phyloP scores from a whole-genome alignment of 2,329 filamentous ascomycete species.

The Colletotrichum sp. region DNA sequence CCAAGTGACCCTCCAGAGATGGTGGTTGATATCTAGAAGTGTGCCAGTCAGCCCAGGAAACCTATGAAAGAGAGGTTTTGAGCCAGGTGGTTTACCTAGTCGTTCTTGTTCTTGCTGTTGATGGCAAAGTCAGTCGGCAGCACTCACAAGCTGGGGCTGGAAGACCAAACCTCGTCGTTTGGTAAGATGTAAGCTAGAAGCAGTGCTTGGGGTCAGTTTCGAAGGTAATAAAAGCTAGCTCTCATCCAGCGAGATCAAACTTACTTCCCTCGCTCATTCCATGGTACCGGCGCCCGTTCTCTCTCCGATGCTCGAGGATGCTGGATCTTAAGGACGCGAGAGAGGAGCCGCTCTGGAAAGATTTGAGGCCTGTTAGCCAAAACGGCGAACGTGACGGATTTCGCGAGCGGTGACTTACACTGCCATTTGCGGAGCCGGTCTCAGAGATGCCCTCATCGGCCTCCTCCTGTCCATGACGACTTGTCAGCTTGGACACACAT shows the following conservation, averaged over 20 bases:
- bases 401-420: too few relatives aligned
- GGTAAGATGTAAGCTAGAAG: constrained; percentile 29
- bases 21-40: constrained; percentile 38
- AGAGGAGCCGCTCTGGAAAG: background rate
- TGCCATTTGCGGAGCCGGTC: too few relatives aligned
- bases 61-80: too few relatives aligned
- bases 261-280: constrained; percentile 27
- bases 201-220: background rate
- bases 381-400: too few relatives aligned
- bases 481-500: too few relatives aligned
- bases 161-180: constrained; percentile 25
- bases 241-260: background rate
- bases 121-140: background rate
- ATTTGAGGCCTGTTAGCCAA: too few relatives aligned
- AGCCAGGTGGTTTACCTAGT: background rate
- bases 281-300: constrained; percentile 21
- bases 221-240: too few relatives aligned
- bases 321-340: constrained; percentile 10
- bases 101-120: constrained; percentile 31
- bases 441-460: too few relatives aligned
- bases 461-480: too few relatives aligned
- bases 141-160: too few relatives aligned
- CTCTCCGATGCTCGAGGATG: background rate
- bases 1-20: constrained; percentile 35
- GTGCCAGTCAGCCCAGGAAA: too few relatives aligned